These are phyloP conservation scores for Tylopilus orsonianus DNA, from an alignment of 1,284 basidiomycete species.

Conservation along the genomic window DNA sequence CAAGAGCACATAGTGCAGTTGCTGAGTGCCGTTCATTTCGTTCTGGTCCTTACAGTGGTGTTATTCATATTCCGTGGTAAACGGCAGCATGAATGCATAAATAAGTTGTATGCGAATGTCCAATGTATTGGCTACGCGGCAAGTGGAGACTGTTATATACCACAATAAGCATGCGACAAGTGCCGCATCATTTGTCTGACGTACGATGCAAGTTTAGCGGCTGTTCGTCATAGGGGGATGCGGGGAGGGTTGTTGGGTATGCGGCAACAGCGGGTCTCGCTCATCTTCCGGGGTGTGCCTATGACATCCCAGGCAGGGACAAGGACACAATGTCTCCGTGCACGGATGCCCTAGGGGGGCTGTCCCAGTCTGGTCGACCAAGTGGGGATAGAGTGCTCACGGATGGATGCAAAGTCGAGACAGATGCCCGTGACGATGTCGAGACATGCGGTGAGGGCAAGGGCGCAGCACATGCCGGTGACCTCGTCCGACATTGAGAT, in stretches of 20 bases:
- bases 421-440: constrained; percentile 29
- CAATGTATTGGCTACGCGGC: no score
- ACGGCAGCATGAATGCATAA: no score
- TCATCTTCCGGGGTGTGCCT: constrained; percentile 9
- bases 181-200: no score
- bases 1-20: no score
- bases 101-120: no score
- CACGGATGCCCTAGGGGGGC: constrained; percentile 21
- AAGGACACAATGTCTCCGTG: constrained; percentile 28
- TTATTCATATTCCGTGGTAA: no score
- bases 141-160: no score
- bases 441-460: constrained; percentile 21
- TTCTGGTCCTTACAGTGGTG: no score
- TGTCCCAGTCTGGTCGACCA: background rate
- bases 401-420: constrained; percentile 20
- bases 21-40: no score
- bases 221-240: constrained; percentile 27
- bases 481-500: constrained; percentile 22
- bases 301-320: constrained; percentile 15
- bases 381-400: constrained; percentile 10
- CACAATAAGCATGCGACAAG: no score
- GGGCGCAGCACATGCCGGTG: constrained; percentile 23
- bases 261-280: constrained; percentile 23
- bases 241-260: constrained; percentile 21
- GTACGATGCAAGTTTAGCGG: background rate